Base-by-base conservation (phyloP, 768 basidiomycete genomes). In the Cubamyces lactineus region DNA sequence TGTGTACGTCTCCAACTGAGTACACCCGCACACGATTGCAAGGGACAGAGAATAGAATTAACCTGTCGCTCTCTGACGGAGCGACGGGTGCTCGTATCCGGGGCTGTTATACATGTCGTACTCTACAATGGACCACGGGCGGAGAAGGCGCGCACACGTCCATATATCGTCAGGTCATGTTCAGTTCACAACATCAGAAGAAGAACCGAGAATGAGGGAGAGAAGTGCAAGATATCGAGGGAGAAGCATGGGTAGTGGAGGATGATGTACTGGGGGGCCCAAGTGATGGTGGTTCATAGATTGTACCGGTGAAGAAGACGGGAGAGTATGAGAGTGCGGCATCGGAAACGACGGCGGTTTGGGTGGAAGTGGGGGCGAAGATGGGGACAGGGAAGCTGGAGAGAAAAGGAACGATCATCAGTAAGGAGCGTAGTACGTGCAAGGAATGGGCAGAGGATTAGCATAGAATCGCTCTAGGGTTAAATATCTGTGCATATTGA, bases 91-190 rank as follows among this genome's bases (percentile, higher is more conserved):
- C 62, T 52, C 66, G 53, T 63, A 66, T 57, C 58, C 62, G 60
- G 52, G 59, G 48, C 49, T 61, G 65, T 66, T 66, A 66, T 67
- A 67, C 66, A 67, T 62, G 58, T 46, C 56, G 48, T 64, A 64
- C 53, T 63, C 58, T 67, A 67, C 63, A 67, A 24, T 26, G 57
- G 57, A 53, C 59, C 49, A 26, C 26, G 8, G 56, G 39, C 56
- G 53, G 38, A 12, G 17, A 12, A 43, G 42, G n/a, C 53, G 34
- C n/a, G n/a, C n/a, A n/a, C 28, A 23, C 21, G 41, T 21, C 53
- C 11, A 11, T 47, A 55, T n/a, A 23, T 59, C 58, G 26, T 60
- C 52, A 56, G 38, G 43, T 42, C 45, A 49, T 43, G 48, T 30
- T 30, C 57, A 65, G 53, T 41, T 38, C 58, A 65, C 64, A 62